Base-by-base conservation (phyloP, 2,329 filamentous ascomycete genomes). In the Exophiala sideris region DNA sequence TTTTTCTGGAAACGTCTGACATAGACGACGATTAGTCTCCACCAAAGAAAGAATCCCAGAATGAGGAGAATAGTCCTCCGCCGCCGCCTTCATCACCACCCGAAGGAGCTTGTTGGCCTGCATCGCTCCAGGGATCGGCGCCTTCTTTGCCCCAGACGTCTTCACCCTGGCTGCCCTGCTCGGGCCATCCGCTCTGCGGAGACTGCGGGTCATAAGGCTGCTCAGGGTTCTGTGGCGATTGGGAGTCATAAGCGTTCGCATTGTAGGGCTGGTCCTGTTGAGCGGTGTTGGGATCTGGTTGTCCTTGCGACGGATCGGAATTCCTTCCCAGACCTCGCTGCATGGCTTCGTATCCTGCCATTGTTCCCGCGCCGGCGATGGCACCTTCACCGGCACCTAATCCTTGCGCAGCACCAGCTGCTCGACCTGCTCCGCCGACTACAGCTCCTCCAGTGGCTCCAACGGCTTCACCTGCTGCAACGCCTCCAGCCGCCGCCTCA, bases 281-380 rank as follows among this genome's bases (percentile, higher is more conserved):
- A n/a, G 50, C 24, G 51, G 53, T 32, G 12, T 38, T 42, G 24
- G 24, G 5, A 11, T 62, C 46, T 10, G 55, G 36, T 12, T 64
- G 54, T 14, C 59, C 48, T 29, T 29, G 24, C 24, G 24, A 8
- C 24, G 24, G 3, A 18, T 18, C 16, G 21, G 57, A 57, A 21
- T 66, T 61, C 14, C 69, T 70, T 24, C 69, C 70, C 60, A 73
- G 68, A 2, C 78, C 76, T 56, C 80, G 67, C 56, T 81, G 79
- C 80, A 85, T 82, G 3, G 82, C 81, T 66, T 85, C 83, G 61
- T 83, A 84, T 3, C 81, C 83, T 33, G 81, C 82, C 71, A 85
- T 78, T 1, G 80, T 77, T 5, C 81, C 82, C 5, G 80, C 82
- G 4, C 81, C 78, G 24, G 73, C 74, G 11, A 63, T 62, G 35